Evolutionary conservation across 139 green algal species (phyloP).

Genomic region (Microglena sp.): DNA sequence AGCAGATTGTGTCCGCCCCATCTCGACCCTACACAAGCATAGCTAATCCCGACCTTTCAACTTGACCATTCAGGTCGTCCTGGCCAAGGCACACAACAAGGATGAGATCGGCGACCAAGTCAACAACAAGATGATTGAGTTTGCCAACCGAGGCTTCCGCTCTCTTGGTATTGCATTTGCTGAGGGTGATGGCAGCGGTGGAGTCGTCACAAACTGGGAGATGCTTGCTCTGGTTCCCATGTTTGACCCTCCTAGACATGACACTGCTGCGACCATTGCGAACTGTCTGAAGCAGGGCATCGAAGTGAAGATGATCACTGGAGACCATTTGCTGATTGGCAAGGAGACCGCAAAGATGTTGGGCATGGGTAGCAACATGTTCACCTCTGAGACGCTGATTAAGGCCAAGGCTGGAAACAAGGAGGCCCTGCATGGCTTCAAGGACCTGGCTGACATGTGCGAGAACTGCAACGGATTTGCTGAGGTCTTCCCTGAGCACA

Average conservation of each 20-base stretch:
- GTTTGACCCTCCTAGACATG: constrained; percentile 74
- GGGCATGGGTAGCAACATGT: constrained; percentile 69
- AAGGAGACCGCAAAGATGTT: constrained; percentile 74
- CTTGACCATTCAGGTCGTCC: constrained; percentile 51
- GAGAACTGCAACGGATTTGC: constrained; percentile 74
- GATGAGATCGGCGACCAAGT: constrained; percentile 38
- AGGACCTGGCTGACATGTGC: constrained; percentile 49
- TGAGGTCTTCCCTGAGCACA: constrained; percentile 85
- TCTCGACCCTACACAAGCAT: too few relatives aligned
- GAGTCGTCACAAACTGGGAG: constrained; percentile 42
- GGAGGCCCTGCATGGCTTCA: constrained; percentile 25
- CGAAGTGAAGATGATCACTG: constrained; percentile 83
- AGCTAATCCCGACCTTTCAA: too few relatives aligned
- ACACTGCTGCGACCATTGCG: constrained; percentile 75
- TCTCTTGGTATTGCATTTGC: constrained; percentile 60
- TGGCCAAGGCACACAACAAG: constrained; percentile 46
- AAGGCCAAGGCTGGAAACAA: constrained; percentile 13
- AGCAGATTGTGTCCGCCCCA: not conserved
- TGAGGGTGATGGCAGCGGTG: constrained; percentile 32
- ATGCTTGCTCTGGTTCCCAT: constrained; percentile 63
- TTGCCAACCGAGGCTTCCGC: constrained; percentile 63
- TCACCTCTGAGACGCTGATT: constrained; percentile 28
- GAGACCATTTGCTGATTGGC: constrained; percentile 77
- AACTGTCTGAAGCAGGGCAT: constrained; percentile 50
- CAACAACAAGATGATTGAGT: constrained; percentile 67